Evolutionary conservation across 2,329 filamentous ascomycete genomes (phyloP).

Genomic region (Paecilomyces dactylethromorphus): DNA sequence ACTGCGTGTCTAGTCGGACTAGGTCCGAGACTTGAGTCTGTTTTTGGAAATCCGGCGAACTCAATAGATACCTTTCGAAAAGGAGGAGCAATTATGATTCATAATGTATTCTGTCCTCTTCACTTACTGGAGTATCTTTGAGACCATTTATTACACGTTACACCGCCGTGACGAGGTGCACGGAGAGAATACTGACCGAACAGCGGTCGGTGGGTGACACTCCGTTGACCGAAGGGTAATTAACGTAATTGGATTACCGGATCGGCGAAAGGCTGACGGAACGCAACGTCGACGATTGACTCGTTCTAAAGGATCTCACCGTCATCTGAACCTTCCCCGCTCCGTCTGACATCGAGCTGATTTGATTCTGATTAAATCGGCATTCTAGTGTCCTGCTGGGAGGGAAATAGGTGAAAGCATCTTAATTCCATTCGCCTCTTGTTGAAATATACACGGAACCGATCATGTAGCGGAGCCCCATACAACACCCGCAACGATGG

Average conservation of each 20-base stretch:
- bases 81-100: background rate
- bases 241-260: background rate
- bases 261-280: background rate
- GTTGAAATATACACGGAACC: background rate
- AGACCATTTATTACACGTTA: background rate
- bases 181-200: background rate
- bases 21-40: background rate
- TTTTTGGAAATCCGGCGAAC: background rate
- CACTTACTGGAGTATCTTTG: too few relatives aligned
- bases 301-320: background rate
- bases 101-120: too few relatives aligned
- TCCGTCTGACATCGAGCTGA: background rate
- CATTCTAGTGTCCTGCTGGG: background rate
- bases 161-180: background rate
- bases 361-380: background rate
- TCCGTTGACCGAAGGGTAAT: background rate
- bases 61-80: background rate
- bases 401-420: background rate
- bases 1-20: background rate
- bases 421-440: background rate
- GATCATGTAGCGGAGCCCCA: background rate
- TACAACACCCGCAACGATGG: slow-evolving; percentile 20
- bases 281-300: background rate
- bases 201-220: too few relatives aligned
- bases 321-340: background rate